These are phyloP conservation scores for Haematococcus sp. DNA, from an alignment of 139 green algal genomes.

Conservation along the genomic window DNA sequence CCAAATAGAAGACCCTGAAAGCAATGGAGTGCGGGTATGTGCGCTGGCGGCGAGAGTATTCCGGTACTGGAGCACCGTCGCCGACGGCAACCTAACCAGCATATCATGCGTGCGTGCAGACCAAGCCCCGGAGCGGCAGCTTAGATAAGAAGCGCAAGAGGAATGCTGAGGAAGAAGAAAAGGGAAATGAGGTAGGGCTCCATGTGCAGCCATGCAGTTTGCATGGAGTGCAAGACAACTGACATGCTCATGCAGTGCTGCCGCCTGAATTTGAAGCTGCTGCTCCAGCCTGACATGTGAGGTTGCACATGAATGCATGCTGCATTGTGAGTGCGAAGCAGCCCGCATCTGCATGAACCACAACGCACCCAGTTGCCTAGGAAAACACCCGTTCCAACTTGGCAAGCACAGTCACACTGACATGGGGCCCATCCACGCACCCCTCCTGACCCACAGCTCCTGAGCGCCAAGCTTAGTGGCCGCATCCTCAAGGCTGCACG, in stretches of 20 bases:
- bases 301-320: too few relatives aligned
- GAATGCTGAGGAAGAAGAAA: constrained; percentile 31
- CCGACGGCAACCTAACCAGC: constrained; percentile 50
- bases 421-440: not conserved
- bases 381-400: too few relatives aligned
- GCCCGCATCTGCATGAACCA: too few relatives aligned
- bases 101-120: too few relatives aligned
- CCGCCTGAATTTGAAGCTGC: too few relatives aligned
- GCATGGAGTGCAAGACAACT: too few relatives aligned
- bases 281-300: too few relatives aligned
- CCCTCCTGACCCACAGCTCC: constrained; percentile 17
- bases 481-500: constrained; percentile 79
- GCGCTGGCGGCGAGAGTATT: not conserved
- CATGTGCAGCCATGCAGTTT: not conserved
- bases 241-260: too few relatives aligned
- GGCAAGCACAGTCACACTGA: not conserved
- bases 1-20: constrained; percentile 61
- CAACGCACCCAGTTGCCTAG: too few relatives aligned
- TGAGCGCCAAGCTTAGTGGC: constrained; percentile 56
- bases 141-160: constrained; percentile 40
- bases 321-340: too few relatives aligned
- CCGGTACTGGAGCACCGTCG: not conserved
- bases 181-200: constrained; percentile 20
- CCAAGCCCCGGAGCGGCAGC: too few relatives aligned
- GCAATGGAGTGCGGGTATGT: constrained; percentile 66